Evolutionary conservation across 805 yeast species (phyloP), one percentile per base, ranked within the genome.

Genomic region (Ogataea nitratoaversa): DNA sequence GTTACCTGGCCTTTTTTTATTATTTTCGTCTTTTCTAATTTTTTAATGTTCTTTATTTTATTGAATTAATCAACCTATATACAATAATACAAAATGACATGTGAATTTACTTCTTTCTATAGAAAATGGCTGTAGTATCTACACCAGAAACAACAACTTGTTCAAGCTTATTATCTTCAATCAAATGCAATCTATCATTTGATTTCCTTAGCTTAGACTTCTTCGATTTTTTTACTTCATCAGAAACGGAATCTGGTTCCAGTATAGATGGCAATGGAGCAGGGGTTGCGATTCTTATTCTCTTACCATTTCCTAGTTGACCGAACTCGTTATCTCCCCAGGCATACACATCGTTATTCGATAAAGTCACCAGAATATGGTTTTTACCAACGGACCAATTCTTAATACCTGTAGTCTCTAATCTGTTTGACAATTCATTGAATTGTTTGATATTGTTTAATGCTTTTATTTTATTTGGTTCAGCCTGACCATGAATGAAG

Each of bases 291-390:
- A 71, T 59, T 56, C 83, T 82, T 43, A 74, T 72, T 31, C 73
- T 68, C 53, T 83, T 84, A 22, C 96, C 95, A 54, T 80, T 86
- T 11, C 95, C 96, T 32, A 86, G 70, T 63, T 91, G 96, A 19
- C 91, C 95, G 50, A 49, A 68, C 53, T 79, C 84, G 60, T 90
- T 91, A 32, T 79, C 82, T 19, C 99, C 99, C 88, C 95, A 88
- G 5, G 67, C 74, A 29, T 82, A 58, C 17, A 88, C 82, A 53
- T 83, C 88, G 17, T 73, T 73, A 45, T 82, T 82, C 31, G 68
- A 60, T 41, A 84, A 63, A 8, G 78, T 76, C 9, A 82, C 74
- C 33, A 82, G 70, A 0, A 68, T 66, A 53, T 90, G 96, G 46
- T 79, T 79, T 8, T 65, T 63, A 4, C 95, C 95, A 17, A 78